These are phyloP conservation scores for Gentiana macrophylla DNA, from an alignment of 257 asterid species.

Conservation along the genomic window DNA sequence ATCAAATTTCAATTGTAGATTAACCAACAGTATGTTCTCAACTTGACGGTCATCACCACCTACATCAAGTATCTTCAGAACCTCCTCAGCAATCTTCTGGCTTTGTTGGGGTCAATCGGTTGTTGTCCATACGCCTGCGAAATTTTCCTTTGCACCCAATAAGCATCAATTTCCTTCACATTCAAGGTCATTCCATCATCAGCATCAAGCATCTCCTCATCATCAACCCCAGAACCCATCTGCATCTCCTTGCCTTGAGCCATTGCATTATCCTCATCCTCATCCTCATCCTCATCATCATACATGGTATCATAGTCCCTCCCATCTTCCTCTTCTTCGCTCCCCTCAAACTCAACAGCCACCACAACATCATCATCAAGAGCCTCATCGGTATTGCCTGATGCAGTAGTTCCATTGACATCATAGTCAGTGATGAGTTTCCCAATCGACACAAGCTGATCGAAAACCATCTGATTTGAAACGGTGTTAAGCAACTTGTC, in stretches of 20 bases:
- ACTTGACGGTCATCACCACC: constrained; percentile 31
- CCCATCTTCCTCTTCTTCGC: constrained; percentile 35
- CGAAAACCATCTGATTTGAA: constrained; percentile 12
- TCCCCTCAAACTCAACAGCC: constrained; percentile 43
- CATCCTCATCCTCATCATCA: constrained; percentile 12
- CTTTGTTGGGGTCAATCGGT: constrained; percentile 30
- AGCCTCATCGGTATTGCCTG: constrained; percentile 21
- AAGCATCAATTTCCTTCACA: constrained; percentile 40
- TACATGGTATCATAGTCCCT: constrained; percentile 29
- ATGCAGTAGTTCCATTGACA: constrained; percentile 13
- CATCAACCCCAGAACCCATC: constrained; percentile 36
- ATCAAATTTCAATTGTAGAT: constrained; percentile 27
- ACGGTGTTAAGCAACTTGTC: constrained; percentile 30
- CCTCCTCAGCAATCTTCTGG: constrained; percentile 35
- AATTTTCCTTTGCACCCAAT: constrained; percentile 39
- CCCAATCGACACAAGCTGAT: constrained; percentile 19
- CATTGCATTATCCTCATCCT: constrained; percentile 24
- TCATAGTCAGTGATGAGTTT: constrained; percentile 26
- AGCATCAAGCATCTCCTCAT: constrained; percentile 24
- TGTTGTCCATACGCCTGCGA: constrained; percentile 35
- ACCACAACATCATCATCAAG: constrained; percentile 37
- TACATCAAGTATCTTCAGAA: constrained; percentile 30
- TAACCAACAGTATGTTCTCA: constrained; percentile 27
- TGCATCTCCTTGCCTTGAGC: constrained; percentile 24
- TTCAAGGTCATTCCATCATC: constrained; percentile 31